Evolutionary conservation across 768 basidiomycete species (phyloP), one percentile per base, ranked within the genome.

Genomic region (Mycena albidolilacea): DNA sequence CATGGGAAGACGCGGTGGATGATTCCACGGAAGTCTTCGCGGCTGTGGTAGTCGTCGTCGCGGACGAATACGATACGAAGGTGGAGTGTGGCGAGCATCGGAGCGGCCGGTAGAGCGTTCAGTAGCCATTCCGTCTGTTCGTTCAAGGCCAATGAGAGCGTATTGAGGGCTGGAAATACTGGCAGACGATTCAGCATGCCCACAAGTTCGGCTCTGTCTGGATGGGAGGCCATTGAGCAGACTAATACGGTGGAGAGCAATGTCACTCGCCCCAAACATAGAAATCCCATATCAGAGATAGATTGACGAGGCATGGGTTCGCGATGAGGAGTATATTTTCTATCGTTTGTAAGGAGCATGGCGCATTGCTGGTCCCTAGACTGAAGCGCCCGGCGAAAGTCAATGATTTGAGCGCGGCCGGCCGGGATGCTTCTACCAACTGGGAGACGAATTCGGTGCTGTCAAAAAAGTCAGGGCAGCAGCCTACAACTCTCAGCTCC

Each of bases 21-120:
- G 30, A 48, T 61, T 10, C 19, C 8, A 30, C 21, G 8, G 7
- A 62, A 48, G 10, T 37, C 17, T 3, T 66, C 21, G n/a, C 50
- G 43, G 37, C 35, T 9, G 3, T 63, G 41, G 17, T 63, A n/a
- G 30, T 61, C 55, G 23, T 23, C 4, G 0, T 61, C 48, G 15
- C 41, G 1, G 19, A 11, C 2, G 2, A 62, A 43, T 12, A 39
- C 19, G 10, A 68, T 67, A 0, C 61, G 54, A 5, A 72, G 52
- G 12, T 21, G 35, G 5, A 72, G 62, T 9, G 10, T 48, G 21
- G 41, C 59, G 61, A 72, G 61, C 19, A 58, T 58, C 5, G 71
- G 65, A 7, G 60, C 61, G 9, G 43, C 19, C 3, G 14, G 5
- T 5, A 69, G 44, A 4, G 46, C 21, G 10, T 38, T 23, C 6